These are phyloP conservation scores for Limnanthes douglasii DNA, from an alignment of 345 rosid genomes.

Conservation along the genomic window DNA sequence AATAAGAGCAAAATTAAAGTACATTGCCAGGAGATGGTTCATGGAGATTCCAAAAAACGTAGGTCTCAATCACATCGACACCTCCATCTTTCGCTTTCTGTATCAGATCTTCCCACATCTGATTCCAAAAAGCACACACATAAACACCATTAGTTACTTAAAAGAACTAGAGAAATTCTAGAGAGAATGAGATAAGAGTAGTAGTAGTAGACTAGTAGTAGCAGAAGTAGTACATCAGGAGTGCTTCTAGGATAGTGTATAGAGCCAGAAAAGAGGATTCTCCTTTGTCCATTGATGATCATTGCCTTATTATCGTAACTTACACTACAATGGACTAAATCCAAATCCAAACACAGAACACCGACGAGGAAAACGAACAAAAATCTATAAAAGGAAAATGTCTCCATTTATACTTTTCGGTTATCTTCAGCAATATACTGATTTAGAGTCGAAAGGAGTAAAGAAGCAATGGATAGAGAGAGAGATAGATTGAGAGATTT, in stretches of 20 bases:
- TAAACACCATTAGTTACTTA: too few species aligned
- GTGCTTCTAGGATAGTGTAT: constrained; percentile 94
- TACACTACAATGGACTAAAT: constrained; percentile 41
- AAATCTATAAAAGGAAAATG: too few species aligned
- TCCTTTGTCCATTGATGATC: constrained; percentile 71
- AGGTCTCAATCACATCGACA: constrained; percentile 88
- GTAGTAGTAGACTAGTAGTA: too few species aligned
- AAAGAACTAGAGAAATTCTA: too few species aligned
- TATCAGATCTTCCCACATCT: constrained; percentile 99
- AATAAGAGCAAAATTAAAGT: constrained; percentile 3
- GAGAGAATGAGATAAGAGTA: too few species aligned
- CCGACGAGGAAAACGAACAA: too few species aligned
- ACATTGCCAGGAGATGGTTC: constrained; percentile 97
- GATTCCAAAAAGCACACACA: constrained; percentile 9
- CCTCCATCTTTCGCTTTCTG: constrained; percentile 98
- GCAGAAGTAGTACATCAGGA: constrained; percentile 75
- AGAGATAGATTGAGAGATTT: too few species aligned
- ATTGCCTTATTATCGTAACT: constrained; percentile 87
- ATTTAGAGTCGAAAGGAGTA: too few species aligned
- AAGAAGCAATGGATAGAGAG: too few species aligned
- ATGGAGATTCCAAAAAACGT: constrained; percentile 98
- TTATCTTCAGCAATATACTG: too few species aligned
- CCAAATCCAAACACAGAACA: constrained; percentile 29
- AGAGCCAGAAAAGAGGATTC: constrained; percentile 87
- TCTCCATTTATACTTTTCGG: too few species aligned